phyloP scores from a whole-genome alignment of 1,139 yeast species.

The Wickerhamiella pararugosa region DNA sequence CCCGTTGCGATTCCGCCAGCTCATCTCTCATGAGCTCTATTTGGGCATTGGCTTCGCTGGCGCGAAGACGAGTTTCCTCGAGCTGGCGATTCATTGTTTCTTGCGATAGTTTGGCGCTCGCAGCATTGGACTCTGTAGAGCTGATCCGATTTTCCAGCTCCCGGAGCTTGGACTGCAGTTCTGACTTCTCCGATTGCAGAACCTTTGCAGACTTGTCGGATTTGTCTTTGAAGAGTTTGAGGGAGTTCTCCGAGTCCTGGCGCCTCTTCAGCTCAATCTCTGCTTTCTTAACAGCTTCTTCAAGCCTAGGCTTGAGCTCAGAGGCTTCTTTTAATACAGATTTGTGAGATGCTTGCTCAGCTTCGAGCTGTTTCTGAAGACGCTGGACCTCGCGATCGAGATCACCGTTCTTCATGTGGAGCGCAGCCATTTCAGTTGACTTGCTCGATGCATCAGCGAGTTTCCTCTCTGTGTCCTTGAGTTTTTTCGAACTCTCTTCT shows the following conservation, averaged over 20 bases:
- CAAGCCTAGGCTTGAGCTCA: too few relatives aligned
- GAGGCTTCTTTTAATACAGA: not conserved
- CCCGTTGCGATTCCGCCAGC: conserved; percentile 51
- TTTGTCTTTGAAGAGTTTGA: conserved; percentile 4
- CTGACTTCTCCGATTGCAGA: conserved; percentile 8
- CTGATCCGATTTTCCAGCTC: conserved; percentile 1
- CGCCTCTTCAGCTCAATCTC: not conserved
- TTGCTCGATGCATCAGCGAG: not conserved
- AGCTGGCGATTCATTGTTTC: conserved; percentile 54
- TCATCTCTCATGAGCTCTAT: conserved; percentile 69
- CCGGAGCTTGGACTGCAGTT: conserved; percentile 9
- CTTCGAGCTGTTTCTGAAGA: not conserved
- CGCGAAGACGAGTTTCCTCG: conserved; percentile 58
- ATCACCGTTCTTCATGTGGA: conserved; percentile 1
- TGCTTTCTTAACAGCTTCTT: not conserved
- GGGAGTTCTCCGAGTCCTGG: conserved; percentile 3
- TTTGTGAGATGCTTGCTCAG: too few relatives aligned
- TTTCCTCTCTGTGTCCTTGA: not conserved
- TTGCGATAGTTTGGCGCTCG: conserved; percentile 42
- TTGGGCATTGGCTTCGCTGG: conserved; percentile 46
- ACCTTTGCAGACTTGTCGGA: conserved; percentile 13
- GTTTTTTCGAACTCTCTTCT: conserved; percentile 9
- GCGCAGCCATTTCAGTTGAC: conserved; percentile 1
- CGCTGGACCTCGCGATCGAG: conserved; percentile 1
- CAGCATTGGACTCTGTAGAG: conserved; percentile 18